Evolutionary conservation across 176 grass and related monocot genomes (phyloP), one percentile per base, ranked within the genome.

Genomic region (Phoenix roebelenii): DNA sequence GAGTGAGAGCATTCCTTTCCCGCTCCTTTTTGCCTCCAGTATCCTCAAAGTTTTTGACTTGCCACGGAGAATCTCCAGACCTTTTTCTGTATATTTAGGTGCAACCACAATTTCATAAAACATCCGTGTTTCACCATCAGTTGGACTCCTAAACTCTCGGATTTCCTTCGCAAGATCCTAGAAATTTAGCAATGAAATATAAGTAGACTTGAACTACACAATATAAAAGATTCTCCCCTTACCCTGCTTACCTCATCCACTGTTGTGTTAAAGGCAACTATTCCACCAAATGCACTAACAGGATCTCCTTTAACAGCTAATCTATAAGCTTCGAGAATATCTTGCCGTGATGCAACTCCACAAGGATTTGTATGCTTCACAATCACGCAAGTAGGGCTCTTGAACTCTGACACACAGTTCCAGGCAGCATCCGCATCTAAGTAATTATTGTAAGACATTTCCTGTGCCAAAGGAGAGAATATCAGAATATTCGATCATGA

Each of bases 391-490:
- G 93, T 92, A 12, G 93, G 84, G 15, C 5, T 85, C 15, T 78
- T 60, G 54, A 98, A 98, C 66, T 98, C 84, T 0, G 84, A 98
- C 16, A 98, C 87, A 20, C 93, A 92, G 49, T 98, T 98, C 93
- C 93, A 98, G 28, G 87, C 87, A 58, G 84, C 93, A 78, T 92
- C 87, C 30, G 93, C 93, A 65, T 98, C 93, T 68, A 98, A 85
- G 63, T 92, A 98, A 49, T 98, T 98, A 62, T 98, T 92, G 32
- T 92, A 98, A 1, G 93, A 89, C 93, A 98, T 92, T 75, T 98
- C 93, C 93, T 92, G 74, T 18, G 78, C 14, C 35, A 44, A 44
- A 44, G 0, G 35, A 30, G 28, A 30, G 35, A 44, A 44, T 44
- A 44, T 44, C 35, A 44, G 35, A 44, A 44, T 3, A 44, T 10